Conservation (phyloP, 2,329 filamentous ascomycete genomes). For the Aspergillus awamori region DNA sequence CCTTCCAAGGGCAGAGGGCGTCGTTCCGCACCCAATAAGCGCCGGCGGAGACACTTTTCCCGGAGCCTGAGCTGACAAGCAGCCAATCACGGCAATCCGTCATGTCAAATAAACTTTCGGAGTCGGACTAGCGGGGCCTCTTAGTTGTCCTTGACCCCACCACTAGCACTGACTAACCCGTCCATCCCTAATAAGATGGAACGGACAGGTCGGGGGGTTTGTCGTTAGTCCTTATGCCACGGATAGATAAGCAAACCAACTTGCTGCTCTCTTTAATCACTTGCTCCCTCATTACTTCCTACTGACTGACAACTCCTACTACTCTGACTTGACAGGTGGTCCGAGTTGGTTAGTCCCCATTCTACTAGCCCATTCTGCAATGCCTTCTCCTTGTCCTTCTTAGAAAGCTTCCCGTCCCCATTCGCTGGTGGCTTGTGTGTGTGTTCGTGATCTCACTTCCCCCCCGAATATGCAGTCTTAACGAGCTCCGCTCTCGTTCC, state of each 20-base stretch:
- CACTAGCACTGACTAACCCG: background rate
- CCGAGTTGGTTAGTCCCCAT: slow-evolving; percentile 3
- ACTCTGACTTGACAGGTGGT: background rate
- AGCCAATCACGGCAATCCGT: slow-evolving; percentile 8
- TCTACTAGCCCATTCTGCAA: slow-evolving; percentile 8
- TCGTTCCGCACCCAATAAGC: slow-evolving; percentile 15
- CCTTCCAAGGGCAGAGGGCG: slow-evolving; percentile 13
- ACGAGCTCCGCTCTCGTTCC: slow-evolving; percentile 12
- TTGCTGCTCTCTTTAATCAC: background rate
- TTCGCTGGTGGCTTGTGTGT: slow-evolving; percentile 9
- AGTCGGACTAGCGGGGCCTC: slow-evolving; percentile 17
- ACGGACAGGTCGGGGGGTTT: background rate
- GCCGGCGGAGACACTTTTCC: background rate
- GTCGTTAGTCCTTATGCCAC: slow-evolving; percentile 2
- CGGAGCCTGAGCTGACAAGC: slow-evolving; percentile 5
- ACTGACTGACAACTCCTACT: background rate
- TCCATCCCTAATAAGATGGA: slow-evolving; percentile 14
- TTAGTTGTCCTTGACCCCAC: slow-evolving; percentile 14
- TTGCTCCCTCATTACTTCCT: background rate
- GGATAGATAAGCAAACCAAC: slow-evolving; percentile 12
- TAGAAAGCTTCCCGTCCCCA: background rate
- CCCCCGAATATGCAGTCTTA: slow-evolving; percentile 19
- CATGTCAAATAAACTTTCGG: slow-evolving; percentile 18
- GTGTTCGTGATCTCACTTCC: slow-evolving; percentile 10
- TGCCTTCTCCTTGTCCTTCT: slow-evolving; percentile 9